Evolutionary conservation across 78 protist species (phyloP), one percentile per base, ranked within the genome.

Genomic region (Pelomyxa schiedti): DNA sequence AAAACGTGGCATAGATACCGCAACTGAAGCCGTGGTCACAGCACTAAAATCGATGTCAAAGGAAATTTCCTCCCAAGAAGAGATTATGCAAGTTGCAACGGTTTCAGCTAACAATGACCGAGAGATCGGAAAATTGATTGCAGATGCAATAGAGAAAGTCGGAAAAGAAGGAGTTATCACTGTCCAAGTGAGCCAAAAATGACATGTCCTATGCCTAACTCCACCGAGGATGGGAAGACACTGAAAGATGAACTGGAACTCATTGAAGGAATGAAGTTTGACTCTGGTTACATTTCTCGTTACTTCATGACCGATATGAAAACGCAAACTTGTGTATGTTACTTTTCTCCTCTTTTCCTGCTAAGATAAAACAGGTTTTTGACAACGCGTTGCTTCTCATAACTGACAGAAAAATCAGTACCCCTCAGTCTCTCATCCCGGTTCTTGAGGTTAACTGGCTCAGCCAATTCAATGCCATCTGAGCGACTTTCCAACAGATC

Each of bases 131-230:
- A 39, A 86, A 75, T 82, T 97, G 58, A 93, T 97, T 65, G 93
- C 97, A 3, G n/a, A 42, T 28, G 99, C 99, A 32, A 95, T 97
- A 96, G 94, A 97, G 83, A 74, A 76, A 67, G 98, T 97, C 40
- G 99, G 99, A 78, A 91, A 88, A 78, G 97, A 96, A 42, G 99
- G 99, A 43, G 99, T 97, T 76, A 94, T 97, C 95, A 96, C 98
- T 35, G 96, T 91, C 68, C 81, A 69, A 39, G 86, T 79, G 69
- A 29, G 74, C 67, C 29, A 3, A 28, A 26, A 36, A 4, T 22
- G 8, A 3, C 64, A n/a, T 7, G 38, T 22, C 8, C 35, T 16
- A 24, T 5, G 30, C 6, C 5, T 9, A 4, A 16, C 8, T 6
- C 38, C 3, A n/a, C 1, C 26, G 76, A 85, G 89, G 99, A 95